These are phyloP conservation scores for Chaetoscypha palmicola DNA, from an alignment of 2,329 filamentous ascomycete genomes.

Conservation along the genomic window DNA sequence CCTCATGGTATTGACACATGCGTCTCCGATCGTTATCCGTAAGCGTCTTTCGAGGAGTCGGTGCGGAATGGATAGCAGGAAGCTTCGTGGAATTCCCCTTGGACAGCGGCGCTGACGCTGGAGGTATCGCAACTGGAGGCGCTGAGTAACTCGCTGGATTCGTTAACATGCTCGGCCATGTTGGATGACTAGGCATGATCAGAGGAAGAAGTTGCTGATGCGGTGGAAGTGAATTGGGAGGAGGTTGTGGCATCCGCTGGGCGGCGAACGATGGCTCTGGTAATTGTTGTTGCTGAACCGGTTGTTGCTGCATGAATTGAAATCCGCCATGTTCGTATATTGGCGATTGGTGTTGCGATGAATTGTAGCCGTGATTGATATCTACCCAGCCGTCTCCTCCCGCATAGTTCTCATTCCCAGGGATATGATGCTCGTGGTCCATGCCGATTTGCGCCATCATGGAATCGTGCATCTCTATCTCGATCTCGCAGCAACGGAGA, in stretches of 20 bases:
- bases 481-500: slow-evolving; percentile 7
- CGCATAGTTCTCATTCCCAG: slow-evolving; percentile 32
- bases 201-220: slow-evolving; percentile 58
- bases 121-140: slow-evolving; percentile 48
- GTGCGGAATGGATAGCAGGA: slow-evolving; percentile 43
- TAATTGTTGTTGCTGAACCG: slow-evolving; percentile 51
- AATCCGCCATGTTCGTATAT: slow-evolving; percentile 62
- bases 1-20: slow-evolving; percentile 92
- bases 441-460: slow-evolving; percentile 32
- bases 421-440: slow-evolving; percentile 29
- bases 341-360: slow-evolving; percentile 59
- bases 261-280: slow-evolving; percentile 44
- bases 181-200: slow-evolving; percentile 59
- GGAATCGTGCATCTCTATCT: slow-evolving; percentile 31
- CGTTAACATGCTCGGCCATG: slow-evolving; percentile 78
- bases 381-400: slow-evolving; percentile 47
- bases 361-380: slow-evolving; percentile 37
- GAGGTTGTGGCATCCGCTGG: slow-evolving; percentile 47
- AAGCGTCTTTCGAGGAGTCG: slow-evolving; percentile 76
- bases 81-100: slow-evolving; percentile 38
- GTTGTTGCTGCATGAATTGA: slow-evolving; percentile 51
- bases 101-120: slow-evolving; percentile 42
- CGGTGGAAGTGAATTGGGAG: slow-evolving; percentile 32
- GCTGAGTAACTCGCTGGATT: slow-evolving; percentile 60
- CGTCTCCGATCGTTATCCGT: slow-evolving; percentile 83